Percentiles rank a stretch among this genome's conserved stretches.
Conservation (phyloP, 164 flowering plant genomes). For the Liquidambar formosana region DNA sequence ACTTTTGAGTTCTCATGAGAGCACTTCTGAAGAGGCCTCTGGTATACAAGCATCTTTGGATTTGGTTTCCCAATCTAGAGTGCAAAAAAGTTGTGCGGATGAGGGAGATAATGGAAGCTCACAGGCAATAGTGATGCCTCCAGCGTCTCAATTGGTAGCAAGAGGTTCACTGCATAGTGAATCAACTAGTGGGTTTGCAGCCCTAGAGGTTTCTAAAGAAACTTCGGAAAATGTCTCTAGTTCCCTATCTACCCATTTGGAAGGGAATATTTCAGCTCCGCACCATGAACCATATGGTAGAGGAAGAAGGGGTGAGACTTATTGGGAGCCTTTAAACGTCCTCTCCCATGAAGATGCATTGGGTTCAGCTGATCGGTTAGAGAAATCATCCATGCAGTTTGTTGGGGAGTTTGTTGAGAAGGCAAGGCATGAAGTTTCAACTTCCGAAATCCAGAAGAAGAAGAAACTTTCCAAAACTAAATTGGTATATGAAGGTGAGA, state of each 20-base stretch:
- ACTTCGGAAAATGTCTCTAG: constrained; percentile 29
- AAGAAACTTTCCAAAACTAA: constrained; percentile 25
- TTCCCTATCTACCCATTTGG: constrained; percentile 15
- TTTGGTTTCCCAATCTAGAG: constrained; percentile 23
- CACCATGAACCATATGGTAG: constrained; percentile 23
- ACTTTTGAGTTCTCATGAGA: constrained; percentile 18
- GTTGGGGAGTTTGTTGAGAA: constrained; percentile 68
- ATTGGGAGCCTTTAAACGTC: constrained; percentile 25
- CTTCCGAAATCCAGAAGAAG: constrained; percentile 40
- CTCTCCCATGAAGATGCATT: constrained; percentile 45
- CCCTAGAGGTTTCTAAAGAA: constrained; percentile 25
- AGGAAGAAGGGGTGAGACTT: constrained; percentile 22
- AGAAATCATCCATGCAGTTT: constrained; percentile 52
- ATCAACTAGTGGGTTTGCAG: constrained; percentile 15
- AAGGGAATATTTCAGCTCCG: constrained; percentile 15
- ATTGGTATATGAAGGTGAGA: constrained; percentile 22
- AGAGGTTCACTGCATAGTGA: constrained; percentile 28
- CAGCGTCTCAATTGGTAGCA: constrained; percentile 34
- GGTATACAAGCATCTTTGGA: constrained; percentile 28
- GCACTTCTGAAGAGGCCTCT: constrained; percentile 23
- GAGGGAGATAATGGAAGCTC: constrained; percentile 25
- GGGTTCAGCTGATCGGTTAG: constrained; percentile 56
- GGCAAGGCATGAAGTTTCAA: constrained; percentile 44
- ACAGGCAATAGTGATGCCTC: constrained; percentile 36
- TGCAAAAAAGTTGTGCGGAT: constrained; percentile 16